Percentiles rank a stretch among this genome's conserved stretches.
These are phyloP conservation scores for Nothopassalora personata DNA, from an alignment of 2,329 filamentous ascomycete genomes.

Conservation along the genomic window DNA sequence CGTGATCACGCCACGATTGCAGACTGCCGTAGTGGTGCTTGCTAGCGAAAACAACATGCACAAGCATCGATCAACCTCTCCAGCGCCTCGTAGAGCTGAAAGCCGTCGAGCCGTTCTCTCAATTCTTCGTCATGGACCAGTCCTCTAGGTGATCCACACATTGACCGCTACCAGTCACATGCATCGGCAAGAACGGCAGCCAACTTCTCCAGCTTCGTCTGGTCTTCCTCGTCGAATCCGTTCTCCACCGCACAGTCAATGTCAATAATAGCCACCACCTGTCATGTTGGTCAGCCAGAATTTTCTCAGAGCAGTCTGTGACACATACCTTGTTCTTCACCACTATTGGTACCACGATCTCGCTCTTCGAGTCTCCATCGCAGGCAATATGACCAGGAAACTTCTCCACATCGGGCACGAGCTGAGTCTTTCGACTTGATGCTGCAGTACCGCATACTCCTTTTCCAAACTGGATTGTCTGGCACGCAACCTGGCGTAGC, in stretches of 20 bases:
- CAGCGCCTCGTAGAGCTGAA: no score
- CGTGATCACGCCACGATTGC: no score
- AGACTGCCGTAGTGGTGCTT: no score
- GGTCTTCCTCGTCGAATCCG: slow-evolving; percentile 67
- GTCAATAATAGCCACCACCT: slow-evolving; percentile 71
- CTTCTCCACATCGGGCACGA: slow-evolving; percentile 62
- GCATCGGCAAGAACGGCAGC: slow-evolving; percentile 54
- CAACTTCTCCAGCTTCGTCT: slow-evolving; percentile 59
- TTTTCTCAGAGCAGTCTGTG: background rate
- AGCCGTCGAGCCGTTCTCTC: no score
- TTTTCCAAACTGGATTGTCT: slow-evolving; percentile 65
- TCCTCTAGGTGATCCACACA: background rate
- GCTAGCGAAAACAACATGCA: no score
- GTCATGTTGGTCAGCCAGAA: background rate
- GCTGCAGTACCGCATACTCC: slow-evolving; percentile 74
- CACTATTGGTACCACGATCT: slow-evolving; percentile 74
- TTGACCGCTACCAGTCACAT: slow-evolving; percentile 57
- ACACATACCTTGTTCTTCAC: slow-evolving; percentile 42
- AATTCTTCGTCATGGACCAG: background rate
- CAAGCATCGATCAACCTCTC: no score
- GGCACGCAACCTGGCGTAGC: slow-evolving; percentile 55
- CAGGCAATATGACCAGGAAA: slow-evolving; percentile 82
- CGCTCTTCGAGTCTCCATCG: slow-evolving; percentile 68
- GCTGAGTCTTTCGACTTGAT: slow-evolving; percentile 54
- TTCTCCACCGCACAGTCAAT: slow-evolving; percentile 64